Percentiles rank a stretch among this genome's conserved stretches.
These are phyloP conservation scores for Gentiana dahurica DNA, from an alignment of 257 asterid species.

Conservation along the genomic window DNA sequence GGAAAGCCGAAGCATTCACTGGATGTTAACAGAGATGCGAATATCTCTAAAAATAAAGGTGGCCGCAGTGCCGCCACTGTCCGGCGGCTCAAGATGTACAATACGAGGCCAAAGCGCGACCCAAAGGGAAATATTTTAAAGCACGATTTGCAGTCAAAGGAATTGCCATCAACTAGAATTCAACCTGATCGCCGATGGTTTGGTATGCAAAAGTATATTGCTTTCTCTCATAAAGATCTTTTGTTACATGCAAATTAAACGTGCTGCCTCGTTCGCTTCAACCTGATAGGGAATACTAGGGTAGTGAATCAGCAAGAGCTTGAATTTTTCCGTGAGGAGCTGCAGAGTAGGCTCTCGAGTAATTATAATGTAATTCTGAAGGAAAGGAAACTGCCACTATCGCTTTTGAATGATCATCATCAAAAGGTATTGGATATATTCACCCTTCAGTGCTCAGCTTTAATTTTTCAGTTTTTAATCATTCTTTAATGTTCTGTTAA, in stretches of 20 bases:
- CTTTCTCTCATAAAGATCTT: background rate
- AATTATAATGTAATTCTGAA: constrained; percentile 75
- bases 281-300: constrained; percentile 66
- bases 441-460: no score
- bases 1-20: constrained; percentile 95
- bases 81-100: constrained; percentile 92
- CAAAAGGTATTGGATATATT: constrained; percentile 44
- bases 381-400: constrained; percentile 83
- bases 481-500: no score
- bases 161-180: constrained; percentile 81
- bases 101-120: constrained; percentile 54
- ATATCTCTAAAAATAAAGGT: constrained; percentile 23
- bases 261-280: background rate
- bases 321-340: constrained; percentile 79
- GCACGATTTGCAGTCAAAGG: constrained; percentile 86
- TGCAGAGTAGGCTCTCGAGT: constrained; percentile 63
- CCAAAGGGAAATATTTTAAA: constrained; percentile 41
- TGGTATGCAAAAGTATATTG: constrained; percentile 30
- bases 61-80: constrained; percentile 85
- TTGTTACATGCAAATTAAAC: background rate
- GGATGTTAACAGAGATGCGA: constrained; percentile 49
- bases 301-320: constrained; percentile 81
- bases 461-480: no score
- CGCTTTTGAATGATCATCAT: constrained; percentile 68
- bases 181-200: constrained; percentile 96